Conservation (phyloP, 2,329 filamentous ascomycete species). For the Aspergillus puulaauensis region DNA sequence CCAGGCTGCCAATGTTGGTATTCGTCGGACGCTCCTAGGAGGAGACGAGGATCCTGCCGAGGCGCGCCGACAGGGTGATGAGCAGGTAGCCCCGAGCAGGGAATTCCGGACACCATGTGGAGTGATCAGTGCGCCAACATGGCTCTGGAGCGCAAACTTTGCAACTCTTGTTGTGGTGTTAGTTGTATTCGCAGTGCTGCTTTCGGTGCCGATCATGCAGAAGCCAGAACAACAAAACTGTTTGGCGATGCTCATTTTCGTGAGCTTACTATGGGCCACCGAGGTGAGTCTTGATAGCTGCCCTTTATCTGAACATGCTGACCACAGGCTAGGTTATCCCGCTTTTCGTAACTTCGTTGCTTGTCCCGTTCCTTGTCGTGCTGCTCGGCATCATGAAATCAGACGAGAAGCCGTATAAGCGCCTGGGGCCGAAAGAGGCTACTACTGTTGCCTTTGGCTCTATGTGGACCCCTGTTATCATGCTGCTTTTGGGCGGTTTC, state of each 20-base stretch:
- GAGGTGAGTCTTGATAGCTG: conserved; percentile 61
- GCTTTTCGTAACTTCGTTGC: conserved; percentile 90
- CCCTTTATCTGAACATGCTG: conserved; percentile 4
- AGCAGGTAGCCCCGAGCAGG: conserved; percentile 64
- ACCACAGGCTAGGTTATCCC: conserved; percentile 71
- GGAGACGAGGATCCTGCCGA: conserved; percentile 66
- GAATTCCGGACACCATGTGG: conserved; percentile 79
- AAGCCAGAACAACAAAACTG: conserved; percentile 93
- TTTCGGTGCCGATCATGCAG: conserved; percentile 79
- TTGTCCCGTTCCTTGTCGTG: conserved; percentile 91
- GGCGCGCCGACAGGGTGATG: conserved; percentile 80
- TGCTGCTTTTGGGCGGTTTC: conserved; percentile 94
- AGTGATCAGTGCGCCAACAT: conserved; percentile 70
- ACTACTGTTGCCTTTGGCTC: conserved; percentile 83
- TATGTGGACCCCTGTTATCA: conserved; percentile 99
- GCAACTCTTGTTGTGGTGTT: conserved; percentile 71
- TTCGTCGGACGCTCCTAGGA: conserved; percentile 74
- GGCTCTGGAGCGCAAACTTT: conserved; percentile 81
- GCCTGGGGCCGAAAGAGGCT: conserved; percentile 77
- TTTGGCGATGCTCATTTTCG: conserved; percentile 87
- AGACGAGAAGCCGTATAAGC: conserved; percentile 66
- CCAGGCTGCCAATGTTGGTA: conserved; percentile 87
- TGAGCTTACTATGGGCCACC: conserved; percentile 93
- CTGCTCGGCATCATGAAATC: conserved; percentile 79
- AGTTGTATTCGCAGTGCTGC: conserved; percentile 69